These are phyloP conservation scores for Pelargonium fulgidum DNA, from an alignment of 441 rosid species.

Conservation along the genomic window DNA sequence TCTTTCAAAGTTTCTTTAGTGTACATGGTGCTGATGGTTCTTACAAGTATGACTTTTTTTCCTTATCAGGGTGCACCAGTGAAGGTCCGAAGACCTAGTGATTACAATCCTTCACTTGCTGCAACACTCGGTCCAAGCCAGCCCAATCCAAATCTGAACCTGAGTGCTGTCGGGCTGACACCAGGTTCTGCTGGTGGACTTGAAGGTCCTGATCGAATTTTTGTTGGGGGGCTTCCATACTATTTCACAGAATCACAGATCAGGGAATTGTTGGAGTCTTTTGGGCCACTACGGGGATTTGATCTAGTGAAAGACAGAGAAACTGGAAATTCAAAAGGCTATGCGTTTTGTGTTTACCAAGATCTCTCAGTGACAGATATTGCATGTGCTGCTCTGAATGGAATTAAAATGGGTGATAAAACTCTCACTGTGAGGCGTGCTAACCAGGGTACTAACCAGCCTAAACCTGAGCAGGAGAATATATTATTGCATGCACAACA, in stretches of 20 bases:
- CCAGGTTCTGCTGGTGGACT: conserved; percentile 29
- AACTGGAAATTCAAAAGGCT: conserved; percentile 34
- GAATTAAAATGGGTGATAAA: conserved; percentile 35
- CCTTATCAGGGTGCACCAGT: conserved; percentile 30
- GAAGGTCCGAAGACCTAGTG: conserved; percentile 31
- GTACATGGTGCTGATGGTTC: not conserved
- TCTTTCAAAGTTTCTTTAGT: not conserved
- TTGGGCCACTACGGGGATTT: conserved; percentile 33
- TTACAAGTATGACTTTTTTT: not conserved
- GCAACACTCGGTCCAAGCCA: conserved; percentile 36
- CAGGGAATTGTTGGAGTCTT: conserved; percentile 31
- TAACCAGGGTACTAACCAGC: conserved; percentile 25
- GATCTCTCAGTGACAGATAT: conserved; percentile 31
- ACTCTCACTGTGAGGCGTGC: conserved; percentile 34
- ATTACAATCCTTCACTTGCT: conserved; percentile 33
- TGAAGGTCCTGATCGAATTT: conserved; percentile 33
- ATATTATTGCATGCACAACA: conserved; percentile 30
- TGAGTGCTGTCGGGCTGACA: conserved; percentile 32
- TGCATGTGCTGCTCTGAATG: conserved; percentile 36
- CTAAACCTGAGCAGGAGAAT: conserved; percentile 29
- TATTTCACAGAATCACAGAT: conserved; percentile 32
- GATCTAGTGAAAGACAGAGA: conserved; percentile 35
- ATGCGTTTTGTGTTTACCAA: conserved; percentile 30
- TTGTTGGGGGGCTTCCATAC: conserved; percentile 35
- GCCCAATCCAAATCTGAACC: conserved; percentile 27